Evolutionary conservation across 805 yeast species (phyloP), one percentile per base, ranked within the genome.

Genomic region (Yamadazyma insecticola): DNA sequence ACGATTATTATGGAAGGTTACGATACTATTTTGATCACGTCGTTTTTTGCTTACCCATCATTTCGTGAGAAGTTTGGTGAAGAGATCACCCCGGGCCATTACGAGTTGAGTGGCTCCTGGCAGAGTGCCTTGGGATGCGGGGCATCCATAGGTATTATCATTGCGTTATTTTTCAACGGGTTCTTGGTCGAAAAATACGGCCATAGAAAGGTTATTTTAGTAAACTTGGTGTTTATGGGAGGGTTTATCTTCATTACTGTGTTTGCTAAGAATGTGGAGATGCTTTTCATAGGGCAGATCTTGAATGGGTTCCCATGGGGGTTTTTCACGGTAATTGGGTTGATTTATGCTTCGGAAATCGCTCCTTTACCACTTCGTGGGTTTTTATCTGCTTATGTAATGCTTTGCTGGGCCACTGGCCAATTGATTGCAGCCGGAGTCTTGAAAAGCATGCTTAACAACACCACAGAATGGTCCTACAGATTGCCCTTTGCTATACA

Each of bases 401-500:
- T 70, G 47, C 39, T 68, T 30, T 68, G 76, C 42, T 74, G 75
- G 75, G 67, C 65, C 22, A 45, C 69, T 36, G 83, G 83, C 21
- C 80, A 74, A 45, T 54, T 77, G 17, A 50, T 76, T 31, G 63
- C 75, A 4, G 50, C 75, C 10, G 77, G 81, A 33, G 70, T 76
- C 10, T 51, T 63, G 40, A 60, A 55, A 37, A 71, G 60, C 26
- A 48, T 52, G 33, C 38, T 45, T n/a, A 25, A 23, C 16, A 38
- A 40, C 35, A 34, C 24, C 13, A 42, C 51, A 22, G 45, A 60
- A 16, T 47, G 63, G 61, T 64, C 74, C 4, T 76, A 71, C 50
- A 57, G 63, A 34, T 57, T 72, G 20, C 80, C 81, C 11, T 73
- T 70, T 45, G 78, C 74, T 3, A 36, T 75, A 11, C 82, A 76